phyloP scores from a whole-genome alignment of 495 filamentous ascomycete genomes.

The Monascus purpureus region DNA sequence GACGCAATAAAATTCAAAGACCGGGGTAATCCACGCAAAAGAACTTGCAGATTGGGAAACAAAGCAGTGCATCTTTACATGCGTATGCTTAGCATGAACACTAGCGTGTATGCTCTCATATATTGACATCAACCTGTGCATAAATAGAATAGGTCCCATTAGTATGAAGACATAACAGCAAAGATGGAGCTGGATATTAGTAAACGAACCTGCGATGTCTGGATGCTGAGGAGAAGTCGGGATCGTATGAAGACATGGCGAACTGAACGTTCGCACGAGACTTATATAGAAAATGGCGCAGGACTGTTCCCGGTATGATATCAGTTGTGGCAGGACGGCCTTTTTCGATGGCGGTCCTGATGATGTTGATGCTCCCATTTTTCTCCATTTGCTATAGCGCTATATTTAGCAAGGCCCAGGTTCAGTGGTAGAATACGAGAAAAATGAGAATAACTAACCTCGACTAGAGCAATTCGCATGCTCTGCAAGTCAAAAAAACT shows the following conservation, averaged over 20 bases:
- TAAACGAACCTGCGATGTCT: slow-evolving; percentile 45
- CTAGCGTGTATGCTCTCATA: slow-evolving; percentile 76
- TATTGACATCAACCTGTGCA: slow-evolving; percentile 58
- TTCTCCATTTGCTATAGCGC: slow-evolving; percentile 49
- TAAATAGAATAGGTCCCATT: too few species aligned
- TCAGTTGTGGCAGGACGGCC: slow-evolving; percentile 58
- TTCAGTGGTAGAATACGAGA: too few species aligned
- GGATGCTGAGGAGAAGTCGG: slow-evolving; percentile 50
- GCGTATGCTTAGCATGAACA: slow-evolving; percentile 67
- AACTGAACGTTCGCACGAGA: slow-evolving; percentile 89
- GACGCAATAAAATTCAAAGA: slow-evolving; percentile 89
- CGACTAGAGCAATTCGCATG: slow-evolving; percentile 71
- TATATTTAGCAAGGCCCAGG: slow-evolving; percentile 3
- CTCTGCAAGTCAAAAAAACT: slow-evolving; percentile 77
- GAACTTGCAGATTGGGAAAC: slow-evolving; percentile 58
- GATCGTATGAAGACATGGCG: slow-evolving; percentile 69
- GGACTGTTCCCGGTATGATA: slow-evolving; percentile 62
- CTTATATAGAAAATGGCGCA: slow-evolving; percentile 92
- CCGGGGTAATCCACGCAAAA: slow-evolving; percentile 78
- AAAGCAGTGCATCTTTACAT: slow-evolving; percentile 74
- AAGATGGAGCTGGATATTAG: too few species aligned
- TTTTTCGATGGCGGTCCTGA: slow-evolving; percentile 54
- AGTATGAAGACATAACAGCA: too few species aligned
- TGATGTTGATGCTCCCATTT: slow-evolving; percentile 58
- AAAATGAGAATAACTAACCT: slow-evolving; percentile 35